Base-by-base conservation (phyloP, 345 rosid species). In the Populus simonii region DNA sequence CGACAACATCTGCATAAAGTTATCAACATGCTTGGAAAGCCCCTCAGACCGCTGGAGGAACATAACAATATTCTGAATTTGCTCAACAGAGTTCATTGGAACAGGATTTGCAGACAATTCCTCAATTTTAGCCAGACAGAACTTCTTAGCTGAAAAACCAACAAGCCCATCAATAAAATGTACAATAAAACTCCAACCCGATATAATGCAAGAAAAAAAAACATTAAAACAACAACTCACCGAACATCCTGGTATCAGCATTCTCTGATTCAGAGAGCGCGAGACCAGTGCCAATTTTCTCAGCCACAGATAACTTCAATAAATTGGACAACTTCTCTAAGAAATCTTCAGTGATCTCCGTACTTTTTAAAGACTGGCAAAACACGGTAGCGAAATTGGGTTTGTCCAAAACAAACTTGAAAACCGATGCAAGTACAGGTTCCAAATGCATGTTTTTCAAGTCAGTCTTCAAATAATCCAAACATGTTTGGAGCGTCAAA, bases 11-110 rank as follows among this genome's bases (percentile, higher is more conserved):
- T 88, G 92, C 88, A 88, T 67, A 80, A 93, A 89, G 72, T 86
- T 87, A 80, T 90, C 96, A 57, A 91, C 78, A 76, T 93, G 96
- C 80, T 84, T 81, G 82, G 96, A 84, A n/a, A 92, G 90, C 67
- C 85, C 93, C 8, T 88, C 93, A 18, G 94, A 92, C 36, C 47
- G 84, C 81, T 86, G 93, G 75, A 96, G 96, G 86, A 96, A 93
- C 90, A 88, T 79, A 22, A 90, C 74, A 68, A 91, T 82, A 74
- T 84, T 85, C 81, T 90, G 99, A 78, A 93, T 90, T 86, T 89
- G 92, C 86, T 90, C 97, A 9, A 84, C 76, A 22, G 94, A 88
- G 73, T 77, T 83, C 38, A 89, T 11, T 53, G 88, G 83, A 80
- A 73, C 81, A 22, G 91, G 88, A 82, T 84, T 88, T 65, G 86